phyloP scores from a whole-genome alignment of 257 asterid genomes.

The Haberlea rhodopensis region DNA sequence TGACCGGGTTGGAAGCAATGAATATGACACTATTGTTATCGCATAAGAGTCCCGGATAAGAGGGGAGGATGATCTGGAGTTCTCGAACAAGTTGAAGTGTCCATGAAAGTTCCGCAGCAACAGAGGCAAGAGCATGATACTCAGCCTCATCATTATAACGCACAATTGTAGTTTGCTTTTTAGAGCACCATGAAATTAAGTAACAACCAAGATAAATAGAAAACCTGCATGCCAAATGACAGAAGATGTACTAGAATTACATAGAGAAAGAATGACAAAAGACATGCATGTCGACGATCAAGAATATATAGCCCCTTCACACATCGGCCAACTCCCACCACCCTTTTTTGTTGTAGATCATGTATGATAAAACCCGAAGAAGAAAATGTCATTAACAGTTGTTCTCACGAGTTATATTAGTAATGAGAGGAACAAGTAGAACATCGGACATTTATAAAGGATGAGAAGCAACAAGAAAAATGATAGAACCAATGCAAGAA shows the following conservation, averaged over 20 bases:
- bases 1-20: no score
- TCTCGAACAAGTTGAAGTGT: no score
- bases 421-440: neutral
- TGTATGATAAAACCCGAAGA: neutral
- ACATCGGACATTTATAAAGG: neutral
- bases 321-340: constrained; percentile 4
- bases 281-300: neutral
- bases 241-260: neutral
- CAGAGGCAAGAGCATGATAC: no score
- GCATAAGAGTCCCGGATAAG: no score
- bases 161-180: no score
- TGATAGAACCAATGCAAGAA: neutral
- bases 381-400: neutral
- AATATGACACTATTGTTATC: no score
- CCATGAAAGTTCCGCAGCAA: no score
- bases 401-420: neutral
- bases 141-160: no score
- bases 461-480: no score
- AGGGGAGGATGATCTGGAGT: neutral
- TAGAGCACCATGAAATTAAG: no score
- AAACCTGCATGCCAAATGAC: neutral
- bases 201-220: no score
- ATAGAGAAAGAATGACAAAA: neutral
- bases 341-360: neutral
- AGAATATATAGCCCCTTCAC: neutral